A percentile compares a stretch with the other conserved stretches of the same genome.
Conservation (phyloP, 768 basidiomycete species). For the Holtermannia corniformis region DNA sequence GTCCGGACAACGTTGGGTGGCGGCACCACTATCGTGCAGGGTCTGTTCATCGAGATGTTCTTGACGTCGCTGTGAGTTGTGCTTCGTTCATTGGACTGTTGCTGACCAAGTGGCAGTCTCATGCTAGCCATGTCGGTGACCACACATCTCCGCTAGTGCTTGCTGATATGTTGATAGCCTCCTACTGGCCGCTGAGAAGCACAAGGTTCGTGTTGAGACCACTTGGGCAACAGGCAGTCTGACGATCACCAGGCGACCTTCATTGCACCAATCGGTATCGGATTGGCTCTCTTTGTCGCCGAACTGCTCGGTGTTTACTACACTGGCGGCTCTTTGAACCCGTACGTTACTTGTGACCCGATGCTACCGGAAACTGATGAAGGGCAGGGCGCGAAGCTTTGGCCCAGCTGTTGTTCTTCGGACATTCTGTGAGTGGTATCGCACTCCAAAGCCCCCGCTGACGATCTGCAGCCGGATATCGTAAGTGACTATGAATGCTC, state of each 20-base stretch:
- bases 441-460: no score
- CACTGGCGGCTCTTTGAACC: constrained; percentile 41
- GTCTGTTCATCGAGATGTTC: constrained; percentile 44
- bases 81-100: neutral
- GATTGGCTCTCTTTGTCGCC: constrained; percentile 40
- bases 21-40: constrained; percentile 37
- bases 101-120: constrained; percentile 10
- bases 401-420: constrained; percentile 34
- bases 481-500: no score
- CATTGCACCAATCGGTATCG: constrained; percentile 45
- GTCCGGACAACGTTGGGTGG: constrained; percentile 16
- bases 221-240: no score
- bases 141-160: no score
- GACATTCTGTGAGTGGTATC: constrained; percentile 26
- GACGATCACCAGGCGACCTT: constrained; percentile 45
- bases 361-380: neutral
- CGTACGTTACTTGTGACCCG: constrained; percentile 1
- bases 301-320: constrained; percentile 40
- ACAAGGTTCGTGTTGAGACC: no score
- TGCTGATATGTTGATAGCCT: constrained; percentile 9
- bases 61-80: constrained; percentile 33
- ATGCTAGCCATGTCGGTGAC: constrained; percentile 28
- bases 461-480: no score
- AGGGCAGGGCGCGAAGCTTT: constrained; percentile 25
- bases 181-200: constrained; percentile 40